phyloP scores from a whole-genome alignment of 2,329 filamentous ascomycete genomes.

The Pyrenophora seminiperda region DNA sequence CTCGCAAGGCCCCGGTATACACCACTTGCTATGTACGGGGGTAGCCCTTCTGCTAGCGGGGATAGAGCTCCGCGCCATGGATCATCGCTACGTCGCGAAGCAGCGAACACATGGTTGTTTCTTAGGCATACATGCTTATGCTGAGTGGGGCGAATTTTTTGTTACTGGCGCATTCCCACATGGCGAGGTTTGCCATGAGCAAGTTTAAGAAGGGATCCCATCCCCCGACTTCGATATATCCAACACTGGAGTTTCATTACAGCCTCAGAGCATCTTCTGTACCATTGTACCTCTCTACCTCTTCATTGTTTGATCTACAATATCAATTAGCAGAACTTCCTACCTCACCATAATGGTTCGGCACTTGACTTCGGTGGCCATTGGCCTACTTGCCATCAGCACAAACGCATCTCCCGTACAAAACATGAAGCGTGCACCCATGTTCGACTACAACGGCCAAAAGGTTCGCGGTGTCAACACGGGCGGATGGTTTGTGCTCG shows the following conservation, averaged over 20 bases:
- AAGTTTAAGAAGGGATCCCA: constrained; percentile 10
- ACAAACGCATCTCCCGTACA: constrained; percentile 40
- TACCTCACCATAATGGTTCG: constrained; percentile 32
- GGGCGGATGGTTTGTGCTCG: constrained; percentile 68
- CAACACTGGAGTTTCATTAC: constrained; percentile 8
- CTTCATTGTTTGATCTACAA: constrained; percentile 16
- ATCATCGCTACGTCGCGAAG: constrained; percentile 20
- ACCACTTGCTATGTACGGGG: constrained; percentile 18
- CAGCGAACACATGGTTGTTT: constrained; percentile 13
- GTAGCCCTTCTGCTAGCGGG: constrained; percentile 6
- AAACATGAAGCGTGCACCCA: constrained; percentile 38
- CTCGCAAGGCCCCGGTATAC: constrained; percentile 24
- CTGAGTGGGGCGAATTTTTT: constrained; percentile 8
- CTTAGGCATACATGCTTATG: constrained; percentile 2
- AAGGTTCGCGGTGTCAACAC: constrained; percentile 69
- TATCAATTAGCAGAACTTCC: constrained; percentile 15
- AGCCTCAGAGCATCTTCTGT: constrained; percentile 1
- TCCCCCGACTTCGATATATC: constrained; percentile 9
- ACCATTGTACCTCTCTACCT: constrained; percentile 2
- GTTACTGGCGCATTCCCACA: background rate
- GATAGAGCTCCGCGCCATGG: constrained; percentile 11
- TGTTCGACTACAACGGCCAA: constrained; percentile 59
- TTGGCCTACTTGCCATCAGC: constrained; percentile 40
- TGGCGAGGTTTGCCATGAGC: background rate
- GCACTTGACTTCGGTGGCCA: constrained; percentile 31